Percentiles rank a stretch among this genome's conserved stretches.
Conservation (phyloP, 352 stramenopile species). For the Aphanomyces cochlioides region DNA sequence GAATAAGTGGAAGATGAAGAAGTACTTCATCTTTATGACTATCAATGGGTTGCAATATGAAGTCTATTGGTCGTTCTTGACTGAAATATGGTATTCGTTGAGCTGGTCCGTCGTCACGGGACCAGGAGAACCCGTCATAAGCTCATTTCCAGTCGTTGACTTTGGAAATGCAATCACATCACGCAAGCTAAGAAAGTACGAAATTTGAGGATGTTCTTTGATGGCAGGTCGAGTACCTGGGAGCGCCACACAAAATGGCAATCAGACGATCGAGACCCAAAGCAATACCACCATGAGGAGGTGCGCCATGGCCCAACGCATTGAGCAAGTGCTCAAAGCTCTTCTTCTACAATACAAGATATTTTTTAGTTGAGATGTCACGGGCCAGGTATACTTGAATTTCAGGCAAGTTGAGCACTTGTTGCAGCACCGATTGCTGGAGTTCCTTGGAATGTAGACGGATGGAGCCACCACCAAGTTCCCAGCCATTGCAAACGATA, state of each 20-base stretch:
- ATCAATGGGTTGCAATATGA: too few relatives aligned
- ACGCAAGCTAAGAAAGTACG: constrained; percentile 41
- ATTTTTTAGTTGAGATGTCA: not conserved
- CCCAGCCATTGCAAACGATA: constrained; percentile 85
- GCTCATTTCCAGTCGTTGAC: constrained; percentile 80
- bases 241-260: constrained; percentile 71
- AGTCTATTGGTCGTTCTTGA: constrained; percentile 30
- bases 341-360: constrained; percentile 32
- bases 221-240: constrained; percentile 32
- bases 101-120: constrained; percentile 63
- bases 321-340: constrained; percentile 83
- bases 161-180: constrained; percentile 91
- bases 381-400: constrained; percentile 40
- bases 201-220: too few relatives aligned
- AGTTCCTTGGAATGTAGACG: constrained; percentile 72
- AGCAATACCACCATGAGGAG: constrained; percentile 81
- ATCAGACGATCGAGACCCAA: constrained; percentile 83
- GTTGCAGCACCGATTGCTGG: constrained; percentile 72
- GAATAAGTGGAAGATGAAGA: too few relatives aligned
- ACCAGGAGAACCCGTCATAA: constrained; percentile 79
- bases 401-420: constrained; percentile 63
- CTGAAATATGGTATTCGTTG: constrained; percentile 71
- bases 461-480: constrained; percentile 83
- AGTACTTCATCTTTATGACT: too few relatives aligned
- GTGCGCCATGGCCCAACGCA: constrained; percentile 68